phyloP scores from a whole-genome alignment of 805 yeast species.

The Pichia nanzhaoensis region DNA sequence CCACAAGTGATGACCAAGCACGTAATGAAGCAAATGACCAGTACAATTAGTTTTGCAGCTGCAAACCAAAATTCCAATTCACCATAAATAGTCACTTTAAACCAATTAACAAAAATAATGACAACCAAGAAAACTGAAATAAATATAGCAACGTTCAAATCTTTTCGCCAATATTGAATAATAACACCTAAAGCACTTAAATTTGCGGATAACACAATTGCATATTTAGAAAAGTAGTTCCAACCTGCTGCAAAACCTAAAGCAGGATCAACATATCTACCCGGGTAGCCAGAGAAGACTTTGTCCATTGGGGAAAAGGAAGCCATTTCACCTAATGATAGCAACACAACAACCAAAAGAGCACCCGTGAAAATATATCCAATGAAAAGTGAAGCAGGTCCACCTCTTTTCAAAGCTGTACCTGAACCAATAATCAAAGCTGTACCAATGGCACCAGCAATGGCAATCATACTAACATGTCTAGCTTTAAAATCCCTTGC shows the following conservation, averaged over 20 bases:
- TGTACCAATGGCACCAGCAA: slow-evolving; percentile 46
- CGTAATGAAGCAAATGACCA: slow-evolving; percentile 32
- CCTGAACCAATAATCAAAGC: slow-evolving; percentile 40
- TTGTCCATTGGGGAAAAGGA: slow-evolving; percentile 41
- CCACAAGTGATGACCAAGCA: slow-evolving; percentile 38
- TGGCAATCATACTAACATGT: slow-evolving; percentile 43
- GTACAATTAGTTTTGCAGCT: slow-evolving; percentile 34
- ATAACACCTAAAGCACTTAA: slow-evolving; percentile 41
- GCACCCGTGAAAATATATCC: slow-evolving; percentile 37
- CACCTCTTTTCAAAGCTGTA: slow-evolving; percentile 33
- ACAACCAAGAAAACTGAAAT: slow-evolving; percentile 36
- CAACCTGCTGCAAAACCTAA: slow-evolving; percentile 42
- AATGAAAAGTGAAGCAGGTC: slow-evolving; percentile 36
- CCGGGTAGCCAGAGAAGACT: slow-evolving; percentile 41
- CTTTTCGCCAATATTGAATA: slow-evolving; percentile 43
- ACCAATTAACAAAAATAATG: slow-evolving; percentile 36
- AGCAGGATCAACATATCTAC: slow-evolving; percentile 40
- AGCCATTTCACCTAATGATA: slow-evolving; percentile 42
- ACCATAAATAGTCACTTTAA: slow-evolving; percentile 41
- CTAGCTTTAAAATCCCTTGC: slow-evolving; percentile 19
- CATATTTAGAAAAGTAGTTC: slow-evolving; percentile 42
- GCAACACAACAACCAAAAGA: slow-evolving; percentile 36
- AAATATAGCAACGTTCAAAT: slow-evolving; percentile 40
- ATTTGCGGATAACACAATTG: slow-evolving; percentile 42
- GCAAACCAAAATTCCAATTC: slow-evolving; percentile 44